Percentiles rank a stretch among this genome's conserved stretches.
Conservation (phyloP, 805 yeast species). For the Danielia reshetovae region DNA sequence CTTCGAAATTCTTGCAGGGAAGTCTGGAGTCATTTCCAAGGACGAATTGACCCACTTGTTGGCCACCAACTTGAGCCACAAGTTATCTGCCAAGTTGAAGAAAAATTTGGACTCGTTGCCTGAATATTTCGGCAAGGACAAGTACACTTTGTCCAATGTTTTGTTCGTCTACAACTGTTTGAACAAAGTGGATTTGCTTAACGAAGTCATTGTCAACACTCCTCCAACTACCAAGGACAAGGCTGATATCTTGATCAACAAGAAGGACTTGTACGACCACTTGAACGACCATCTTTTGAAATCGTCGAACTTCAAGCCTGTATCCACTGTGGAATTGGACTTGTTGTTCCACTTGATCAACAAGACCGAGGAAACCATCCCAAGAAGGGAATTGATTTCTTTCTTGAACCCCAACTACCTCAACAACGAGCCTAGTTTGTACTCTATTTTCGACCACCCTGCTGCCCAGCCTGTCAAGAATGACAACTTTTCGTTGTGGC, state of each 20-base stretch:
- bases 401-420: slow-evolving; percentile 55
- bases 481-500: slow-evolving; percentile 44
- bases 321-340: slow-evolving; percentile 37
- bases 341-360: slow-evolving; percentile 39
- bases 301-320: slow-evolving; percentile 40
- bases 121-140: slow-evolving; percentile 30
- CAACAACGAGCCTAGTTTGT: slow-evolving; percentile 33
- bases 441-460: slow-evolving; percentile 39
- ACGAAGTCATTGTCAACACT: slow-evolving; percentile 43
- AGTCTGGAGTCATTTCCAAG: slow-evolving; percentile 25
- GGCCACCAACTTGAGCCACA: slow-evolving; percentile 37
- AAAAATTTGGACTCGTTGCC: slow-evolving; percentile 30
- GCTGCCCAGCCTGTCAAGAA: slow-evolving; percentile 33
- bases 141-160: slow-evolving; percentile 36
- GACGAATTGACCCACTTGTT: slow-evolving; percentile 32
- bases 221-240: slow-evolving; percentile 42
- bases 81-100: slow-evolving; percentile 36
- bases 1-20: slow-evolving; percentile 34
- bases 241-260: slow-evolving; percentile 38
- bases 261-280: slow-evolving; percentile 37
- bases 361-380: slow-evolving; percentile 34
- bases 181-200: slow-evolving; percentile 40
- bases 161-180: slow-evolving; percentile 38
- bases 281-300: slow-evolving; percentile 42
- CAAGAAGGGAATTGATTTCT: slow-evolving; percentile 39